Evolutionary conservation across 345 rosid species (phyloP).

Genomic region (Populus tremula): DNA sequence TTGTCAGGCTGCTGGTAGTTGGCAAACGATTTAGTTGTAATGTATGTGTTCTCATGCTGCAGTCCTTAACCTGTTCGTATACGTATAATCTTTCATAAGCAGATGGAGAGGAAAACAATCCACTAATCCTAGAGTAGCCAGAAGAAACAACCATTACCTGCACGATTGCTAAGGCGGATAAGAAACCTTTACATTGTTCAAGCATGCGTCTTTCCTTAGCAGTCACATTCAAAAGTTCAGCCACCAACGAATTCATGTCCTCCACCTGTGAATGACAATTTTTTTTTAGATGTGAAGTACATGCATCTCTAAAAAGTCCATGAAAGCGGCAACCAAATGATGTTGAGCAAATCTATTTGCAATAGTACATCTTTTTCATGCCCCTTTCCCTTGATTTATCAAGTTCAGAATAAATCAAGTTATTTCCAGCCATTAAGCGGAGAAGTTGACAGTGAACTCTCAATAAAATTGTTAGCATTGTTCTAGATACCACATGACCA

Average conservation of each 20-base stretch:
- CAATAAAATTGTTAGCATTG: background rate
- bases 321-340: background rate
- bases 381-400: background rate
- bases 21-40: conserved; percentile 56
- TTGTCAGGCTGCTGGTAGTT: conserved; percentile 61
- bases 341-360: background rate
- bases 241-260: conserved; percentile 55
- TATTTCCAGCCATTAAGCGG: background rate
- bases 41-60: conserved; percentile 87
- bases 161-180: conserved; percentile 61
- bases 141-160: conserved; percentile 53
- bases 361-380: background rate
- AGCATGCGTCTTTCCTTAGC: conserved; percentile 67
- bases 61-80: conserved; percentile 61
- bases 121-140: background rate
- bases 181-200: conserved; percentile 62
- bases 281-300: background rate
- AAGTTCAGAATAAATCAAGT: background rate
- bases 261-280: conserved; percentile 56
- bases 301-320: background rate
- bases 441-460: background rate
- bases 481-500: background rate
- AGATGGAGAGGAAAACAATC: background rate
- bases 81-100: background rate
- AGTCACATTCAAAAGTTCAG: conserved; percentile 60